Conservation (phyloP, 163 green algal genomes). For the Scenedesmus sp. region DNA sequence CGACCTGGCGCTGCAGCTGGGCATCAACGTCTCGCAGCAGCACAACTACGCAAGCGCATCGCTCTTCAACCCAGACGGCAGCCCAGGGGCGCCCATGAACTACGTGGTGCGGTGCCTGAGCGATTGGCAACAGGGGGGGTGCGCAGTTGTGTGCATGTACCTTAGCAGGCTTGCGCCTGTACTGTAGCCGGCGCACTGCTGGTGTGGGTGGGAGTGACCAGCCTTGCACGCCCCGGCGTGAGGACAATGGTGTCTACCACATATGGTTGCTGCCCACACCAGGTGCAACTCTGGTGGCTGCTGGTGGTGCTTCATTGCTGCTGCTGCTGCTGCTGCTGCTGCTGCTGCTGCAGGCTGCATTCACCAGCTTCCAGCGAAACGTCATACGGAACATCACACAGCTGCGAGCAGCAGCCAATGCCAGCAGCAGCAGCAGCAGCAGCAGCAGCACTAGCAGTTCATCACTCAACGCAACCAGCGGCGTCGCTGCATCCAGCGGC, state of each 20-base stretch:
- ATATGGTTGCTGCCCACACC: too few relatives aligned
- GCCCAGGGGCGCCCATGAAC: neutral
- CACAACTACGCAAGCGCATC: constrained; percentile 49
- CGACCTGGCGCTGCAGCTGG: constrained; percentile 32
- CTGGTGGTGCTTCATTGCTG: too few relatives aligned
- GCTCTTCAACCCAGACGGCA: constrained; percentile 21
- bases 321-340: too few relatives aligned
- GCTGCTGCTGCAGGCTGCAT: constrained; percentile 13
- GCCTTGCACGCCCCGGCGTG: too few relatives aligned
- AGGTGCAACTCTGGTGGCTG: too few relatives aligned
- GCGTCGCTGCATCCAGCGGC: neutral
- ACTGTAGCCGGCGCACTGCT: too few relatives aligned
- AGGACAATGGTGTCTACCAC: too few relatives aligned
- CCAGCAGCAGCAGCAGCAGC: neutral
- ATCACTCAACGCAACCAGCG: neutral
- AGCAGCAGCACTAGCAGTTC: neutral
- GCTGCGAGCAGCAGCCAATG: constrained; percentile 8
- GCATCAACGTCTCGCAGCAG: constrained; percentile 13
- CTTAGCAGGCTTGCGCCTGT: too few relatives aligned
- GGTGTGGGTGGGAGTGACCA: too few relatives aligned
- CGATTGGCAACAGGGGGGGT: too few relatives aligned
- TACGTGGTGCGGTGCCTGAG: constrained; percentile 10
- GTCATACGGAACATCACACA: neutral
- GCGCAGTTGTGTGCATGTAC: too few relatives aligned
- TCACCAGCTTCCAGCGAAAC: neutral